These are phyloP conservation scores for Marchantia paleacea DNA, from an alignment of 225 moss, liverwort and hornwort species.

Conservation along the genomic window DNA sequence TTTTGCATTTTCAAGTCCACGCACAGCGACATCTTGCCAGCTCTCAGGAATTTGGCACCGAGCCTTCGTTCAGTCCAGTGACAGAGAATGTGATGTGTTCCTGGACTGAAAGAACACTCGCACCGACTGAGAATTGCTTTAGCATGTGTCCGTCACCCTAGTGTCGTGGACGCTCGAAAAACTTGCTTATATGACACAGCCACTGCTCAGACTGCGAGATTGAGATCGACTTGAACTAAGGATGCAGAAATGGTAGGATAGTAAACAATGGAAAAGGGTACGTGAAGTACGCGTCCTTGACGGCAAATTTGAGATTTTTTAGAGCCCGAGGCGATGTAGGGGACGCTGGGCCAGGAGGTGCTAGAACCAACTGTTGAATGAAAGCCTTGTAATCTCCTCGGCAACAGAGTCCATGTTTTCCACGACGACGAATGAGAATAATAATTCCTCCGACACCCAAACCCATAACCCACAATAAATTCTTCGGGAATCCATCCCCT, in stretches of 20 bases:
- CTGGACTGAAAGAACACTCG: neutral
- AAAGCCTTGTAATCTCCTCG: slow-evolving; percentile 30
- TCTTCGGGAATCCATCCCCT: slow-evolving; percentile 28
- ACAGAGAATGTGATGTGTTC: neutral
- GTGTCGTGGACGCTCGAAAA: no score
- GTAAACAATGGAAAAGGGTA: neutral
- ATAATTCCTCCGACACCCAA: slow-evolving; percentile 41
- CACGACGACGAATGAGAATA: slow-evolving; percentile 30
- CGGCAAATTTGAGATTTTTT: slow-evolving; percentile 41
- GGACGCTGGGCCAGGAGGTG: slow-evolving; percentile 3
- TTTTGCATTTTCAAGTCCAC: no score
- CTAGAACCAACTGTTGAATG: slow-evolving; percentile 24
- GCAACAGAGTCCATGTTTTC: neutral
- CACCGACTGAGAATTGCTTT: neutral
- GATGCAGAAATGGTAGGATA: neutral
- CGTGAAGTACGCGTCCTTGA: slow-evolving; percentile 39
- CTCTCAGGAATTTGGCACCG: neutral
- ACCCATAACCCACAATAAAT: slow-evolving; percentile 32
- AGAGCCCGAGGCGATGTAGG: slow-evolving; percentile 18
- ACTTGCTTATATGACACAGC: no score
- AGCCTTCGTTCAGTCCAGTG: neutral
- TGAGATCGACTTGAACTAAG: no score
- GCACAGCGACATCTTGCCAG: no score
- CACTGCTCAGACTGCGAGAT: no score
- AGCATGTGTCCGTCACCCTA: no score